A percentile compares a stretch with the other conserved stretches of the same genome.
Conservation (phyloP, 345 rosid genomes). For the Syzygium grande region DNA sequence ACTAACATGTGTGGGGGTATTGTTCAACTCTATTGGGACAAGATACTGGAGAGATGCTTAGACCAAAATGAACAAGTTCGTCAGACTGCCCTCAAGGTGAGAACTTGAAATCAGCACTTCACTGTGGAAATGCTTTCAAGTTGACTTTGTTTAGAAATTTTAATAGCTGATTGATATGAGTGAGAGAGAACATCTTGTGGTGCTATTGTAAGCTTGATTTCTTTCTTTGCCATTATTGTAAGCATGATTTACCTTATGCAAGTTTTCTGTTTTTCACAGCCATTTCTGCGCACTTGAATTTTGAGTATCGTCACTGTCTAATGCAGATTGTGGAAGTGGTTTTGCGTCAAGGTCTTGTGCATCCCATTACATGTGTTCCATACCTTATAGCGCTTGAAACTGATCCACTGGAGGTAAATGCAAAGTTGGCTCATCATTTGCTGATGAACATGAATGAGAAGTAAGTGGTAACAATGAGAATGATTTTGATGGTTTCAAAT, state of each 20-base stretch:
- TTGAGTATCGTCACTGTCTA: not conserved
- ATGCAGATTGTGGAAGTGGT: constrained; percentile 96
- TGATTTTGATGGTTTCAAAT: not conserved
- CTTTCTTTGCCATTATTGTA: not conserved
- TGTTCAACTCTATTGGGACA: constrained; percentile 93
- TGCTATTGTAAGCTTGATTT: not conserved
- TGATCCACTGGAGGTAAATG: constrained; percentile 88
- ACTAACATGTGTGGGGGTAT: constrained; percentile 99
- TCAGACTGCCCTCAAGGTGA: constrained; percentile 85
- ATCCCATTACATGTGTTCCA: constrained; percentile 98
- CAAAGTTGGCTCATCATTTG: constrained; percentile 95
- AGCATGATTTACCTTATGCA: not conserved
- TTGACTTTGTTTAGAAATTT: not conserved
- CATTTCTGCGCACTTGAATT: not conserved
- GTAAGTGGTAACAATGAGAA: constrained; percentile 30
- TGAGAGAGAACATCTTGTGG: not conserved
- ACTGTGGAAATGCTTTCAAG: not conserved
- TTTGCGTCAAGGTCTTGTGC: constrained; percentile 98
- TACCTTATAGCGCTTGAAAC: constrained; percentile 97
- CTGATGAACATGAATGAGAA: constrained; percentile 99
- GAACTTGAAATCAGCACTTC: constrained; percentile 1
- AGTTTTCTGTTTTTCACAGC: not conserved
- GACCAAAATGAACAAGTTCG: constrained; percentile 86
- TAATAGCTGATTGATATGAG: not conserved
- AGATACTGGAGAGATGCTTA: constrained; percentile 75